Conservation (phyloP, 2,329 filamentous ascomycete species). For the Fusarium solani-melongenae region DNA sequence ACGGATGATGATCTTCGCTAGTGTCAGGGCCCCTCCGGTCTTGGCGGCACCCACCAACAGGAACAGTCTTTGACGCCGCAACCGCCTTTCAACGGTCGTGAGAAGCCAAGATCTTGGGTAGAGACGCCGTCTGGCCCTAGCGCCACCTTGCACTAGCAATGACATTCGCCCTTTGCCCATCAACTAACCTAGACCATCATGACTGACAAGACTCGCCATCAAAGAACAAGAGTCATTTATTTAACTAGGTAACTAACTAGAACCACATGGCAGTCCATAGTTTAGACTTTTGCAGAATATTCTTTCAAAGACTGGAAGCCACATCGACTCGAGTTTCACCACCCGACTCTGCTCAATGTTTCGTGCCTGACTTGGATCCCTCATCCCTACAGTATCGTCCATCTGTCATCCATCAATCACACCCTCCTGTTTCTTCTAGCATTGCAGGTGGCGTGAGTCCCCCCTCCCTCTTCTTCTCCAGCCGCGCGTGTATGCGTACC, state of each 20-base stretch:
- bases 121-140: conserved; percentile 9
- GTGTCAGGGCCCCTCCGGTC: neutral
- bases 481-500: conserved; percentile 33
- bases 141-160: neutral
- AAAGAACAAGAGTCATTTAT: neutral
- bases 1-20: neutral
- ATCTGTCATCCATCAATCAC: neutral
- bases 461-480: neutral
- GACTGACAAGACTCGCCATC: neutral
- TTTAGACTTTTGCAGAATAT: neutral
- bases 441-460: conserved; percentile 18
- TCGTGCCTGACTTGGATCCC: neutral
- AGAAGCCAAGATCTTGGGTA: conserved; percentile 4
- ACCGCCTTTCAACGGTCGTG: conserved; percentile 6
- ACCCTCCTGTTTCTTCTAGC: conserved; percentile 17
- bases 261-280: neutral
- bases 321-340: neutral
- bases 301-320: neutral
- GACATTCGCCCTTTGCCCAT: neutral
- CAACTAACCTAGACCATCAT: neutral
- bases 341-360: neutral
- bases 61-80: conserved; percentile 20
- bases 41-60: conserved; percentile 16
- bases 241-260: neutral
- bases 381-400: conserved; percentile 9